Evolutionary conservation across 768 basidiomycete species (phyloP), one percentile per base, ranked within the genome.

Genomic region (Lepiota venenata): DNA sequence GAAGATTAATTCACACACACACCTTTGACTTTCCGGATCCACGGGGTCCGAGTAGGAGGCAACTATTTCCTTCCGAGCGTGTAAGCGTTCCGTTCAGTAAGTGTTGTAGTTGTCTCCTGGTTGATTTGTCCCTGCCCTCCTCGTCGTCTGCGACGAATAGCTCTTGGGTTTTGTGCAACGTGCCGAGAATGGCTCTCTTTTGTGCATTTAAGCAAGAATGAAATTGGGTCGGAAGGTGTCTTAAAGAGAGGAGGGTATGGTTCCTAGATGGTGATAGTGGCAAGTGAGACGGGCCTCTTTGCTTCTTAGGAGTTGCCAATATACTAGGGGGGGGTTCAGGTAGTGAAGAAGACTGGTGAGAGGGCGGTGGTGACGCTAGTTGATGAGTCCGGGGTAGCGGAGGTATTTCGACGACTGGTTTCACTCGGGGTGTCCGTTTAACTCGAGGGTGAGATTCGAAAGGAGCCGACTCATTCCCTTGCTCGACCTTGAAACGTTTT

Each of bases 1-100:
- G 15, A 38, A 52, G 14, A 20, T 40, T 14, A 46, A 44, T 9
- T 12, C 10, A 67, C 81, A 62, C 10, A 67, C 81, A 62, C 66
- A 92, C 91, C 56, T 75, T 75, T 1, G 89, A 87, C 71, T 98
- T 97, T 16, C 94, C 95, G 57, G 87, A 88, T 14, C 92, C 91
- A 56, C 85, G 77, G 1, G 92, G 87, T 16, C 95, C 95, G 41
- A 93, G 75, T 2, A 98, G 64, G 51, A 97, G 76, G 63, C 94
- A 97, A 55, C 93, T 96, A 58, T 98, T 98, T 2, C 95, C 94
- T 73, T 98, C 95, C 9, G 87, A 88, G 25, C 93, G 80, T 18
- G 71, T 71, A 4, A 89, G 76, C 1, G 91, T 92, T 10, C 93
- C 94, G 18, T 70, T 66, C 4, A 97, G 72, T 18, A 98, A 69